Evolutionary conservation across 2,329 filamentous ascomycete genomes (phyloP).

Genomic region (Colletotrichum sp.): DNA sequence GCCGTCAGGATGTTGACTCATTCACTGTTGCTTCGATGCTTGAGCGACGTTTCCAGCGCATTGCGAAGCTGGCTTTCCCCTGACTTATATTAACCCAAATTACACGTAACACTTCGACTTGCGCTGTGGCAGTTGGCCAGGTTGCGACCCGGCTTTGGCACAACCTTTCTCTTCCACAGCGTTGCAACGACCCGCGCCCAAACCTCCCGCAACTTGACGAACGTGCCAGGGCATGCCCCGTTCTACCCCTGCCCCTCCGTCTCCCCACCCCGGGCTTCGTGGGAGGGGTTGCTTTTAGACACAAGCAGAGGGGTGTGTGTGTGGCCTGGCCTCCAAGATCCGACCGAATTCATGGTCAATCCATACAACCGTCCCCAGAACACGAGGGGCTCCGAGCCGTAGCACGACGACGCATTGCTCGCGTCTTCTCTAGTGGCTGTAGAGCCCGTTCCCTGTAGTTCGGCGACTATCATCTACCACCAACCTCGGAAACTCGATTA

Average conservation of each 20-base stretch:
- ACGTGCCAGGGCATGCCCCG: background rate
- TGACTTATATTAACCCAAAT: conserved; percentile 19
- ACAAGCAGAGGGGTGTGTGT: background rate
- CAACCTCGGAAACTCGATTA: background rate
- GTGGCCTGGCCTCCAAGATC: background rate
- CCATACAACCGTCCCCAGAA: background rate
- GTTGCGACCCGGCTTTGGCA: background rate
- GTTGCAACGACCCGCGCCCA: conserved; percentile 5
- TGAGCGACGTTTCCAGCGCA: background rate
- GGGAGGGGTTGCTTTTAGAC: background rate
- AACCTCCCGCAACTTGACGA: background rate
- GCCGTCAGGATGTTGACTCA: conserved; percentile 9
- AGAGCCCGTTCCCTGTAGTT: background rate
- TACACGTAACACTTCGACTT: background rate
- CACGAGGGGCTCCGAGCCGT: background rate
- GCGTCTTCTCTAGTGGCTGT: background rate
- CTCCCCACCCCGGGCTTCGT: background rate
- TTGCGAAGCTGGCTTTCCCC: background rate
- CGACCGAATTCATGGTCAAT: background rate
- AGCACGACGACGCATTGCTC: background rate
- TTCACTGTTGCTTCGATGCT: background rate
- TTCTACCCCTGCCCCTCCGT: background rate
- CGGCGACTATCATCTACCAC: background rate
- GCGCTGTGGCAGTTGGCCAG: background rate
- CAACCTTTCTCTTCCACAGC: conserved; percentile 11